Percentiles rank a stretch among this genome's conserved stretches.
phyloP scores from a whole-genome alignment of 2,329 filamentous ascomycete species.

The Cladorrhinum sp. region DNA sequence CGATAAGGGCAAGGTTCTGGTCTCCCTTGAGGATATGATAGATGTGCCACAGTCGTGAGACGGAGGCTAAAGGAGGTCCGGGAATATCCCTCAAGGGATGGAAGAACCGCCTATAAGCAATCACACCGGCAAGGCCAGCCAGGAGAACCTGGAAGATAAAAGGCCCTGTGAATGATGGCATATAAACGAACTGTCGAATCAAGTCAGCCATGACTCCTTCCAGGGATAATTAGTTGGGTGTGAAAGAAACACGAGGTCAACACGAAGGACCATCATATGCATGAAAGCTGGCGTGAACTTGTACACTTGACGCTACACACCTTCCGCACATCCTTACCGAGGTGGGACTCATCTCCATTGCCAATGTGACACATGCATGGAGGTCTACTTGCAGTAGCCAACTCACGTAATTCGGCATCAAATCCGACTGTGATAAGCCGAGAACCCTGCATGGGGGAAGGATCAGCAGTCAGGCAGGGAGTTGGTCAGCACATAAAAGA shows the following conservation, averaged over 20 bases:
- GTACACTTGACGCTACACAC: no score
- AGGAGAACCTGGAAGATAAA: neutral
- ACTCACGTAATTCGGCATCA: neutral
- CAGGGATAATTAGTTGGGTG: neutral
- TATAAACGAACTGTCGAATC: neutral
- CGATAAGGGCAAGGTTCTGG: slow-evolving; percentile 35
- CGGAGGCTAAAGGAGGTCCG: slow-evolving; percentile 40
- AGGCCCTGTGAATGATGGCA: neutral
- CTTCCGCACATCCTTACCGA: neutral
- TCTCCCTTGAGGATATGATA: slow-evolving; percentile 38
- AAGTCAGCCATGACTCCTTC: neutral
- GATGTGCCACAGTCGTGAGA: slow-evolving; percentile 40
- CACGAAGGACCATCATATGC: neutral
- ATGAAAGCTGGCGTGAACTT: no score
- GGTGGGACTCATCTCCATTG: neutral
- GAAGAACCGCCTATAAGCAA: slow-evolving; percentile 31
- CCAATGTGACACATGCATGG: neutral
- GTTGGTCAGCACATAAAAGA: no score
- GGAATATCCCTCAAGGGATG: slow-evolving; percentile 39
- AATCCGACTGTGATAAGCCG: neutral
- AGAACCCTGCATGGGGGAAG: no score
- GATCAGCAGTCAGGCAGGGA: no score
- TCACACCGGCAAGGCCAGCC: neutral
- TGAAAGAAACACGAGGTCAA: neutral
- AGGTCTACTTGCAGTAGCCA: neutral